Percentiles rank a stretch among this genome's conserved stretches.
Evolutionary conservation across 2,329 filamentous ascomycete species (phyloP).

Genomic region (Aspergillus pseudoviridinutans): DNA sequence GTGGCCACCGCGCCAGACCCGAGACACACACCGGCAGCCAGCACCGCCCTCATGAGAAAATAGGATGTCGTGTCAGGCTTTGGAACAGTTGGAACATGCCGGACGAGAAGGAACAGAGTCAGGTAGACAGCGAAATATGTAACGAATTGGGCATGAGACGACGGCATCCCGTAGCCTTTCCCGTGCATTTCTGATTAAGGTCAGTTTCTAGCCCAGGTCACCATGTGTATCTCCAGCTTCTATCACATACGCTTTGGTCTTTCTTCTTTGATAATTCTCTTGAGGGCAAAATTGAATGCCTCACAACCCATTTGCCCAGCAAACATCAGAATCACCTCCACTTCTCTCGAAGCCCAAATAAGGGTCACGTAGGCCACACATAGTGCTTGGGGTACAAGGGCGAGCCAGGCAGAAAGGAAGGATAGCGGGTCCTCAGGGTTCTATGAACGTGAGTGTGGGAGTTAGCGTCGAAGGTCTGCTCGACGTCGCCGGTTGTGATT

Average conservation of each 20-base stretch:
- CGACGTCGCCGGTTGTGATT: background rate
- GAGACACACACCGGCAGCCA: constrained; percentile 56
- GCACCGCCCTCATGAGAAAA: constrained; percentile 53
- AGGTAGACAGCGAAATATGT: constrained; percentile 86
- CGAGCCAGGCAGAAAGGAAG: constrained; percentile 86
- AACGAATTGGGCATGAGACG: constrained; percentile 91
- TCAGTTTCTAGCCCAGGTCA: background rate
- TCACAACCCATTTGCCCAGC: constrained; percentile 89
- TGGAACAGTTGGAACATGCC: constrained; percentile 60
- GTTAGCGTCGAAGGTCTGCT: background rate
- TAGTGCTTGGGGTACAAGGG: constrained; percentile 86
- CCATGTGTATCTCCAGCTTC: background rate
- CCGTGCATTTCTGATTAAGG: constrained; percentile 60
- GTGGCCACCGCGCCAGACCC: constrained; percentile 68
- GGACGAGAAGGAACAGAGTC: constrained; percentile 75
- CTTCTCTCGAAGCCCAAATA: constrained; percentile 85
- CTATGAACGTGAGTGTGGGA: constrained; percentile 44
- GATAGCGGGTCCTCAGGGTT: constrained; percentile 82
- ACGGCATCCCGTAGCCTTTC: constrained; percentile 97
- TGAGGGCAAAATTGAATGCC: constrained; percentile 81
- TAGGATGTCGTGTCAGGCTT: constrained; percentile 41
- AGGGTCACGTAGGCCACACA: constrained; percentile 87
- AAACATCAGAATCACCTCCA: constrained; percentile 86
- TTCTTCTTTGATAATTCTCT: constrained; percentile 88
- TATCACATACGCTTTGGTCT: constrained; percentile 66